Conservation (phyloP, 2,329 filamentous ascomycete species). For the Emmonsia crescens region DNA sequence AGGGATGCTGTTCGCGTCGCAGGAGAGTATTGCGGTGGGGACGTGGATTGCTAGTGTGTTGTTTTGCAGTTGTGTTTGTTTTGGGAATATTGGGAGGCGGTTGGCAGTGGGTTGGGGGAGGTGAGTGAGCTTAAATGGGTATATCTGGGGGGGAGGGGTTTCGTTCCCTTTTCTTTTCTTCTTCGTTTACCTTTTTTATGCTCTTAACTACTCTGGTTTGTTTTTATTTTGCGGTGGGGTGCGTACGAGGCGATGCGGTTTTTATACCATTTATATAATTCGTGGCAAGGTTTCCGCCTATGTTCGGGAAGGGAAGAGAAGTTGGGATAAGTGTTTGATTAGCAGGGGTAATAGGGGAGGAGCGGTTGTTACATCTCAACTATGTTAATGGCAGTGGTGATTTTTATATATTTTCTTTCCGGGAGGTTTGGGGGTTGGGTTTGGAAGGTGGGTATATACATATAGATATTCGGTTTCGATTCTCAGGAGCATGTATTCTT, state of each 20-base stretch:
- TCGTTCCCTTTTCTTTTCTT: neutral
- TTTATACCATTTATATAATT: no score
- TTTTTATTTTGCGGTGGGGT: neutral
- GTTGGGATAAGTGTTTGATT: no score
- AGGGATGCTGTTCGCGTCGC: conserved; percentile 25
- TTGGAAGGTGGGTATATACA: neutral
- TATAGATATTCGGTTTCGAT: neutral
- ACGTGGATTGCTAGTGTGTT: conserved; percentile 90
- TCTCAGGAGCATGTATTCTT: neutral
- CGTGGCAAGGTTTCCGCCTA: no score
- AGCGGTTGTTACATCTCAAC: neutral
- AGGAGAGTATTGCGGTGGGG: conserved; percentile 50
- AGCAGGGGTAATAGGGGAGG: neutral
- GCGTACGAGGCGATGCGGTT: neutral
- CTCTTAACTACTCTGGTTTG: neutral
- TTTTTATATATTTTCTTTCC: neutral
- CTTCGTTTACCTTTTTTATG: neutral
- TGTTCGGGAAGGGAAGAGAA: neutral
- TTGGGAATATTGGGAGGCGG: conserved; percentile 85
- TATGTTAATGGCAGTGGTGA: neutral
- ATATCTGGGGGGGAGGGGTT: no score
- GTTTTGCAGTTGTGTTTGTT: conserved; percentile 90
- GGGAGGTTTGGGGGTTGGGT: neutral
- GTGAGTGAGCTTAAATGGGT: neutral
- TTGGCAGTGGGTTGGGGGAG: conserved; percentile 31